Evolutionary conservation across 192 early-diverging fungal species (phyloP).

Genomic region (Coemansia sp.): DNA sequence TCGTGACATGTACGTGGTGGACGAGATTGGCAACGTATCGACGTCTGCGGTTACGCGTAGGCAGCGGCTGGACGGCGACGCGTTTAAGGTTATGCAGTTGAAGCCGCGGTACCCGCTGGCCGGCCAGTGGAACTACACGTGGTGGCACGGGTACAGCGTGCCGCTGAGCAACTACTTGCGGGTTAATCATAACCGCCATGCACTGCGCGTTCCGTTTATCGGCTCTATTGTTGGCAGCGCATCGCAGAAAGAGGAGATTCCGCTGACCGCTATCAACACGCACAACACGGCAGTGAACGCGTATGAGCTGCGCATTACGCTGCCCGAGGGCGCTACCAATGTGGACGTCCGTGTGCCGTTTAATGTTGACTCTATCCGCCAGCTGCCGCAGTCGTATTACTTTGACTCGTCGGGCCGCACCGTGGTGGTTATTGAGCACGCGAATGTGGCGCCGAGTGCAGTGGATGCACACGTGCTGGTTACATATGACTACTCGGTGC

Average conservation of each 20-base stretch:
- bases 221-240: conserved; percentile 63
- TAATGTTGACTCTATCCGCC: conserved; percentile 56
- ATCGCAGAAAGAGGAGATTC: conserved; percentile 64
- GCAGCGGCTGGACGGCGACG: conserved; percentile 23
- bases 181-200: conserved; percentile 53
- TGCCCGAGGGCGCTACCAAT: conserved; percentile 90
- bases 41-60: conserved; percentile 65
- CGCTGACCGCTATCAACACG: conserved; percentile 71
- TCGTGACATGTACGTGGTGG: conserved; percentile 71
- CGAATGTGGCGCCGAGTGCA: conserved; percentile 75
- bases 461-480: conserved; percentile 55
- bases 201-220: conserved; percentile 72
- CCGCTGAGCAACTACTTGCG: conserved; percentile 69
- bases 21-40: conserved; percentile 93
- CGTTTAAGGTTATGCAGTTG: conserved; percentile 67
- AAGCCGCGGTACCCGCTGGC: conserved; percentile 89
- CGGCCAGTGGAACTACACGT: conserved; percentile 98
- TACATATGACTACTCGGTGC: conserved; percentile 53
- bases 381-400: conserved; percentile 69
- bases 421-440: conserved; percentile 66
- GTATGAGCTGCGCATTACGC: conserved; percentile 68
- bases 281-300: conserved; percentile 63
- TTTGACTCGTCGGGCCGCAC: conserved; percentile 92
- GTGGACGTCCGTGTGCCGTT: conserved; percentile 67
- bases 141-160: conserved; percentile 89